Conservation (phyloP, 2,329 filamentous ascomycete species). For the Cadophora luteo-olivacea region DNA sequence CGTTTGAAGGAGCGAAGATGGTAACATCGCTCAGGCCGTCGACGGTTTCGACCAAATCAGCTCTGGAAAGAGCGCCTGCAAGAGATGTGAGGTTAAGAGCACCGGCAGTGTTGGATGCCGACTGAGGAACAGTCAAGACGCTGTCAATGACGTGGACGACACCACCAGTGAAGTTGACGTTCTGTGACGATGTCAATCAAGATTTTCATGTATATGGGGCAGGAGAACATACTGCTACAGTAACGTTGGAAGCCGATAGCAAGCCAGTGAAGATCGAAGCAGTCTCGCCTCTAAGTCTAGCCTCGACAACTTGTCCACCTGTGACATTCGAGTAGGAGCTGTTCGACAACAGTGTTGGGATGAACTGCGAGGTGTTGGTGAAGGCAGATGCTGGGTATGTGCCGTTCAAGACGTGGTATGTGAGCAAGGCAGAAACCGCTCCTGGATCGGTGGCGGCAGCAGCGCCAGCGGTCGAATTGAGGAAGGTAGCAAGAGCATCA, state of each 20-base stretch:
- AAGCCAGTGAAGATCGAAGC: constrained; percentile 46
- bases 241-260: constrained; percentile 32
- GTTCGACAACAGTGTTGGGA: constrained; percentile 51
- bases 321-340: constrained; percentile 55
- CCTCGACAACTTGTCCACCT: constrained; percentile 52
- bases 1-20: constrained; percentile 46
- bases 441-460: constrained; percentile 43
- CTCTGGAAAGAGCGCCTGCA: constrained; percentile 42
- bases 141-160: constrained; percentile 58
- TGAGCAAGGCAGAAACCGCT: constrained; percentile 41
- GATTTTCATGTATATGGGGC: background rate
- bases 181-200: constrained; percentile 41
- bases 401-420: constrained; percentile 43
- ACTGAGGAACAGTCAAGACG: constrained; percentile 53
- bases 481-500: constrained; percentile 42
- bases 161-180: constrained; percentile 57
- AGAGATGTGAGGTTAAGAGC: constrained; percentile 47
- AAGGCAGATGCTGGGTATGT: constrained; percentile 33
- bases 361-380: constrained; percentile 47
- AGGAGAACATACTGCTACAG: constrained; percentile 40
- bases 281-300: constrained; percentile 49
- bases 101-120: constrained; percentile 44
- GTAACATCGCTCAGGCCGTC: constrained; percentile 58
- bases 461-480: constrained; percentile 37
- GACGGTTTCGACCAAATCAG: constrained; percentile 46